Evolutionary conservation across 306 rosid species (phyloP), one percentile per base, ranked within the genome.

Genomic region (Rosa rugosa): DNA sequence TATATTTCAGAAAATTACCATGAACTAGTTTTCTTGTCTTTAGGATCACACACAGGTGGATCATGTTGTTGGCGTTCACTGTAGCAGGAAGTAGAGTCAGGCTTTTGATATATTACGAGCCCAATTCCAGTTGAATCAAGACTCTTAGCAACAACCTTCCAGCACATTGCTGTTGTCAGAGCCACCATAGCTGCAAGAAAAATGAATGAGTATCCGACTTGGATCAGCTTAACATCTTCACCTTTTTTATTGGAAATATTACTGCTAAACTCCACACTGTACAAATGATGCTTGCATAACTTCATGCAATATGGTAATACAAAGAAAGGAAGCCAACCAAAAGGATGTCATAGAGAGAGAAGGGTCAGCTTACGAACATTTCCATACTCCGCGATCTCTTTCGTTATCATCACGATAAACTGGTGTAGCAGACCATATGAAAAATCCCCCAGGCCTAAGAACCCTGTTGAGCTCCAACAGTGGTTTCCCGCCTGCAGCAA

Each of bases 341-440:
- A 49, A 4, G 71, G 5, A 56, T 23, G 13, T 23, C 65, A 45
- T 6, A 56, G 75, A 40, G 44, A 27, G 66, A 77, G 71, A 72
- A 44, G 46, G 77, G 36, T 57, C 36, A 47, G 69, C 76, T 27
- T 77, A 87, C 97, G 78, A 84, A 95, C 97, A 92, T 53, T 84
- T 90, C 99, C 99, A 95, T 73, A 87, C 89, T 82, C 77, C 67
- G 79, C 67, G 84, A 88, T 95, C 94, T 69, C 93, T 85, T 76
- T 90, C 91, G 50, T 65, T 65, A 65, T 89, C 85, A 34, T 90
- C 73, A 14, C 91, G 96, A 79, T 95, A 91, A 80, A 95, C 98
- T 4, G 97, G 98, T 44, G 98, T 95, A 49, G 99, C 99, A 75
- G 94, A 95, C 99, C 99, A 95, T 84, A 92, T 86, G 82, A 95